These are phyloP conservation scores for Hysterangium stoloniferum DNA, from an alignment of 768 basidiomycete species.

Conservation along the genomic window DNA sequence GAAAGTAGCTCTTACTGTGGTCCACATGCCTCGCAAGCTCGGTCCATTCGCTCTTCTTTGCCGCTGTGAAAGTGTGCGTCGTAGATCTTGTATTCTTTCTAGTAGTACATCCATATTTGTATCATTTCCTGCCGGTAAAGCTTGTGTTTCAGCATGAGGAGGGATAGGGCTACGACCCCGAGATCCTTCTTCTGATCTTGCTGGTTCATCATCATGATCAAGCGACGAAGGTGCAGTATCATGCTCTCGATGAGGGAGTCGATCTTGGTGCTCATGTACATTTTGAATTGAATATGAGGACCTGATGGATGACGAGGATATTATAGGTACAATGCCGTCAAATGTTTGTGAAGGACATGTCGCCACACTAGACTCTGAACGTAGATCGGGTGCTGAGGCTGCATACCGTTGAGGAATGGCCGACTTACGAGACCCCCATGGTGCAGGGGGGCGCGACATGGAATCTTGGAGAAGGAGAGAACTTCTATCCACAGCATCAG, in stretches of 20 bases:
- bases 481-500: too few relatives aligned
- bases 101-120: background rate
- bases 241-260: background rate
- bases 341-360: background rate
- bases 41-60: background rate
- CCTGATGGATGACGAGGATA: background rate
- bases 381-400: constrained; percentile 1
- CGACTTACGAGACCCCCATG: too few relatives aligned
- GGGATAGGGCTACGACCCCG: background rate
- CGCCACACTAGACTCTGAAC: background rate
- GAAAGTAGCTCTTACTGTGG: constrained; percentile 24
- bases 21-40: background rate
- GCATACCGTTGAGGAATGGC: background rate
- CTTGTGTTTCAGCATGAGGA: background rate
- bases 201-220: background rate
- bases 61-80: background rate
- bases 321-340: background rate
- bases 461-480: too few relatives aligned
- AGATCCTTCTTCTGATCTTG: background rate
- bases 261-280: background rate
- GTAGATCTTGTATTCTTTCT: constrained; percentile 2
- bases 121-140: background rate
- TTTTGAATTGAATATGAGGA: background rate
- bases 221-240: background rate
- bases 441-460: too few relatives aligned